Evolutionary conservation across 192 early-diverging fungal species (phyloP), one percentile per base, ranked within the genome.

Genomic region (Backusella westeae): DNA sequence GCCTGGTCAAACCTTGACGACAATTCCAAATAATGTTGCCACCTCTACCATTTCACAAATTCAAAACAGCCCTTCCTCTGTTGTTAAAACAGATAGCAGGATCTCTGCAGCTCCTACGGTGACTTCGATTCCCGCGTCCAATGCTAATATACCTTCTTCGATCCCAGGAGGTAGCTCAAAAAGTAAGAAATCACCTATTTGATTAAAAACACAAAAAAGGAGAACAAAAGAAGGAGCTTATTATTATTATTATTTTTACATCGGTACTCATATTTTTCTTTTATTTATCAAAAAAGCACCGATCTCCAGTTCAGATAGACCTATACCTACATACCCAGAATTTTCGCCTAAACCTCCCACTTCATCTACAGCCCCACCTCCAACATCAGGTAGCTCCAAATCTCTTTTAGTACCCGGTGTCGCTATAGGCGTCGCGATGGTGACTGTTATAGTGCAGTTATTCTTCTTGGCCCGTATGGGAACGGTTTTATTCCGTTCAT

Each of bases 1-100:
- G 74, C 65, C 65, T 42, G 74, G 74, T n/a, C 36, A 42, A 63
- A 17, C 15, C n/a, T 36, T 29, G 14, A 15, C 59, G 29, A 74
- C 34, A 26, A 35, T 39, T 21, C 9, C 14, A 32, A 15, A 59
- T 4, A 29, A 14, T 63, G 35, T 29, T 59, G 46, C 26, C 29
- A 44, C 73, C 17, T 23, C 56, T 29, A 67, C 26, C 10, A 19
- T 69, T 21, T 69, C 34, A 63, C 21, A 63, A 63, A 63, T 63
- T 26, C 26, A 12, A 63, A 63, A 23, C 34, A 17, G 19, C 1
- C 17, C 53, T 29, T 39, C 72, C 4, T n/a, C 46, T 9, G n/a
- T n/a, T 23, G n/a, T 17, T 63, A 21, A 12, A 36, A 19, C 53
- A 29, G 34, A 34, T 38, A 34, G 35, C 21, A 68, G 7, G 34